These are phyloP conservation scores for Coffea eugenioides DNA, from an alignment of 257 asterid genomes.

Conservation along the genomic window DNA sequence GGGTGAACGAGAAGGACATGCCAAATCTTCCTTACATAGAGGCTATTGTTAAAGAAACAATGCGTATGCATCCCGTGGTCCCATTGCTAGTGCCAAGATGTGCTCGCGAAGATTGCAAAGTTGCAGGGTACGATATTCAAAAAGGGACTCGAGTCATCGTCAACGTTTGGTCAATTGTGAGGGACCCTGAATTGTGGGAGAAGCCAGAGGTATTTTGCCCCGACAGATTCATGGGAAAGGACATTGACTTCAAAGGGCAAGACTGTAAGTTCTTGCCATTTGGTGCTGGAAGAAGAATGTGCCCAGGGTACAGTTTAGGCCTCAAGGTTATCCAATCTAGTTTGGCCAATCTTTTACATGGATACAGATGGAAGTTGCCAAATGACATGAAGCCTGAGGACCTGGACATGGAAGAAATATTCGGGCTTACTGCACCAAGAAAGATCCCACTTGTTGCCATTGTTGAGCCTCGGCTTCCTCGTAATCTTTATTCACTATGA, in stretches of 20 bases:
- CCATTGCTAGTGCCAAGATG: constrained; percentile 64
- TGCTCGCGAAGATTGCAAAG: constrained; percentile 52
- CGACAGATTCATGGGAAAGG: too few species aligned
- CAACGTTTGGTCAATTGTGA: constrained; percentile 26
- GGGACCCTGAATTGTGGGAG: constrained; percentile 36
- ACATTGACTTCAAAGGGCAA: too few species aligned
- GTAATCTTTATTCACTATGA: too few species aligned
- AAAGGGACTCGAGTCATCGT: constrained; percentile 30
- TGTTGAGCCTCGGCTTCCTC: too few species aligned
- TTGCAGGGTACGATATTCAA: constrained; percentile 29
- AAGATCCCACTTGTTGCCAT: constrained; percentile 19
- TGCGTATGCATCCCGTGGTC: constrained; percentile 36
- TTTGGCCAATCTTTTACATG: too few species aligned
- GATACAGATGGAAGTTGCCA: constrained; percentile 5
- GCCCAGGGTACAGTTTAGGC: too few species aligned
- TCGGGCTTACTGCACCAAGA: constrained; percentile 34
- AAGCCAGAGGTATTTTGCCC: constrained; percentile 23
- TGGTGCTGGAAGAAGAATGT: too few species aligned
- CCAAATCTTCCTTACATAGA: constrained; percentile 26
- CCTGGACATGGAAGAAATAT: constrained; percentile 34
- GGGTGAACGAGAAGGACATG: constrained; percentile 44
- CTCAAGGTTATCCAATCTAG: too few species aligned
- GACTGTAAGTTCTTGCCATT: too few species aligned
- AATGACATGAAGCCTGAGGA: constrained; percentile 21
- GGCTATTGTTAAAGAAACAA: constrained; percentile 32